Conservation (phyloP, 805 yeast genomes). For the Candida pseudoglaebosa region DNA sequence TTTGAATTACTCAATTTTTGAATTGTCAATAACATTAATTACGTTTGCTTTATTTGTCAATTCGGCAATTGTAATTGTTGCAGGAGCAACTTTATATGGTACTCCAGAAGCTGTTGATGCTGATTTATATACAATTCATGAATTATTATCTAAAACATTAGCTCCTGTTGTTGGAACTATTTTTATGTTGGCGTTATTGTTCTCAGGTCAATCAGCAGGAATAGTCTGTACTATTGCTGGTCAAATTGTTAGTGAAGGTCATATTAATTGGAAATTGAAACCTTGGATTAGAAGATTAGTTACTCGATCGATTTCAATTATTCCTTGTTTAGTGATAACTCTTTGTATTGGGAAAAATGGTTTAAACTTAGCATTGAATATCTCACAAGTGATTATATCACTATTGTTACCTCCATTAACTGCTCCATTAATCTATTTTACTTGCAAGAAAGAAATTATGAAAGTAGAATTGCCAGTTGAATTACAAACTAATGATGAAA, state of each 20-base stretch:
- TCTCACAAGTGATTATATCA: conserved; percentile 83
- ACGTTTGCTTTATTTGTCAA: conserved; percentile 85
- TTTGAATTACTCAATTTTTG: conserved; percentile 66
- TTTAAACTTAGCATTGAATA: conserved; percentile 65
- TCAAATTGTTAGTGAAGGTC: conserved; percentile 90
- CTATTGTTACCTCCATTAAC: conserved; percentile 78
- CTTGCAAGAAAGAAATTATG: conserved; percentile 70
- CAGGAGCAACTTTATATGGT: conserved; percentile 73
- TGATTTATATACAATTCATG: conserved; percentile 74
- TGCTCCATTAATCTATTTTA: conserved; percentile 82
- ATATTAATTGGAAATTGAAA: conserved; percentile 69
- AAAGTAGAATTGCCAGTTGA: conserved; percentile 37
- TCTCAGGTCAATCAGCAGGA: conserved; percentile 89
- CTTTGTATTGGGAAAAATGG: conserved; percentile 71
- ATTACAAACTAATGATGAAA: conserved; percentile 12
- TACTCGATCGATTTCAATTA: conserved; percentile 73
- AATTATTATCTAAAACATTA: conserved; percentile 53
- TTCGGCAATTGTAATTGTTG: conserved; percentile 73
- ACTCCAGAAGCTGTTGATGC: conserved; percentile 75
- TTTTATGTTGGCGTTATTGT: conserved; percentile 78
- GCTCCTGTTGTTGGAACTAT: conserved; percentile 79
- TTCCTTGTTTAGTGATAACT: conserved; percentile 77
- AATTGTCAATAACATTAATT: conserved; percentile 64
- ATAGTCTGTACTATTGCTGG: conserved; percentile 92
- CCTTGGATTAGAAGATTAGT: conserved; percentile 80